Base-by-base conservation (phyloP, 805 yeast species). In the Candida sanyiensis region DNA sequence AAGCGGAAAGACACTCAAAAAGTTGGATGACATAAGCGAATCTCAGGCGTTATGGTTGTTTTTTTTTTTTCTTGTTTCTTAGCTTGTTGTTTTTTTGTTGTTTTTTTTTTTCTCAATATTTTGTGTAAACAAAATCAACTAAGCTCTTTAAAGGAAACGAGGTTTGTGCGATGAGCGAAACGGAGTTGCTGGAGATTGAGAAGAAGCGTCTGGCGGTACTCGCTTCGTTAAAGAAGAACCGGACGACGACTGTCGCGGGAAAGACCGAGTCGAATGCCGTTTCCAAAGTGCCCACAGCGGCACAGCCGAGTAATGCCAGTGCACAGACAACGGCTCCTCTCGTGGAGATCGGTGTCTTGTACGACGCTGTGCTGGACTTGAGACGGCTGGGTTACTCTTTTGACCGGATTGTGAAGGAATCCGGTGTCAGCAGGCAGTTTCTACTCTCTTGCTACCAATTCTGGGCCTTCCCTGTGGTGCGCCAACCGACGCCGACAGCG, bases 171-270 rank as follows among this genome's bases (percentile, higher is more conserved):
- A 37, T 37, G 39, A 37, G 34, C 22, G 20, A 11, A n/a, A n/a
- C 27, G 22, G 11, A 13, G 27, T 11, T 33, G 28, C 16, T 43
- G 9, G 52, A 49, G 19, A 22, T 53, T 11, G 52, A 48, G 40
- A 37, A 43, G 24, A 51, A 47, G 42, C 39, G 55, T 15, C 47
- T 28, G 20, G 57, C 57, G 8, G 54, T 51, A n/a, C 43, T 53
- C 6, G 52, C 41, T 2, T 53, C 57, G 1, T 35, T 53, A 40
- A 46, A 43, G 40, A 46, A 39, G 22, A 33, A 41, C 26, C 23
- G 34, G 7, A 31, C 30, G 3, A n/a, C n/a, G n/a, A n/a, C n/a
- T n/a, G n/a, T n/a, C n/a, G n/a, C n/a, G n/a, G n/a, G n/a, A n/a
- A n/a, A n/a, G n/a, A n/a, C n/a, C n/a, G n/a, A n/a, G n/a, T n/a